Percentiles rank a stretch among this genome's conserved stretches.
These are phyloP conservation scores for Xylogone sp. DNA, from an alignment of 2,329 filamentous ascomycete species.

Conservation along the genomic window DNA sequence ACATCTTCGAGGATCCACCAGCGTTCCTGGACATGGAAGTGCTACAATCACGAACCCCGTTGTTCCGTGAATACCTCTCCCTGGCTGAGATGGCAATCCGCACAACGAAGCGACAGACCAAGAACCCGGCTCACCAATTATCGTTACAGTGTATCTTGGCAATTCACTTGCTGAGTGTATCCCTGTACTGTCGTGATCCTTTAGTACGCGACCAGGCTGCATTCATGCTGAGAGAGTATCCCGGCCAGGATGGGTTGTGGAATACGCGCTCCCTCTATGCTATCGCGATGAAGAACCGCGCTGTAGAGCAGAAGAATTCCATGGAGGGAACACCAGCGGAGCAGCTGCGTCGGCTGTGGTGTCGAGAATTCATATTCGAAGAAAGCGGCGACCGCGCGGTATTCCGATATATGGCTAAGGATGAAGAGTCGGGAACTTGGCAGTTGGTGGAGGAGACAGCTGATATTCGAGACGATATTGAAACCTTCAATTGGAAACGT, in stretches of 20 bases:
- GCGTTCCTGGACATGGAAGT: conserved; percentile 20
- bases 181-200: conserved; percentile 30
- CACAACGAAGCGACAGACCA: conserved; percentile 9
- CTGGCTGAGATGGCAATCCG: conserved; percentile 26
- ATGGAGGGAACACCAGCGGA: conserved; percentile 24
- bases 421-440: background rate
- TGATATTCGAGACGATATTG: background rate
- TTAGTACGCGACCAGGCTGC: conserved; percentile 29
- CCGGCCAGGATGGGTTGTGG: conserved; percentile 31
- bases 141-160: conserved; percentile 29
- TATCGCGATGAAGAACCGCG: conserved; percentile 22
- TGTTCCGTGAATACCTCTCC: conserved; percentile 31
- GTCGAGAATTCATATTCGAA: background rate
- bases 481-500: background rate
- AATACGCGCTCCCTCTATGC: conserved; percentile 24
- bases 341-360: conserved; percentile 21
- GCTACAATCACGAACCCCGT: conserved; percentile 20
- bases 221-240: conserved; percentile 29
- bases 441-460: background rate
- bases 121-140: conserved; percentile 20
- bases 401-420: background rate
- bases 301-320: conserved; percentile 25
- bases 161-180: conserved; percentile 17
- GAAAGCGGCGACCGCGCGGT: background rate
- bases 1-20: conserved; percentile 25